These are phyloP conservation scores for Suhomyces kilbournensis DNA, from an alignment of 805 yeast species.

Conservation along the genomic window DNA sequence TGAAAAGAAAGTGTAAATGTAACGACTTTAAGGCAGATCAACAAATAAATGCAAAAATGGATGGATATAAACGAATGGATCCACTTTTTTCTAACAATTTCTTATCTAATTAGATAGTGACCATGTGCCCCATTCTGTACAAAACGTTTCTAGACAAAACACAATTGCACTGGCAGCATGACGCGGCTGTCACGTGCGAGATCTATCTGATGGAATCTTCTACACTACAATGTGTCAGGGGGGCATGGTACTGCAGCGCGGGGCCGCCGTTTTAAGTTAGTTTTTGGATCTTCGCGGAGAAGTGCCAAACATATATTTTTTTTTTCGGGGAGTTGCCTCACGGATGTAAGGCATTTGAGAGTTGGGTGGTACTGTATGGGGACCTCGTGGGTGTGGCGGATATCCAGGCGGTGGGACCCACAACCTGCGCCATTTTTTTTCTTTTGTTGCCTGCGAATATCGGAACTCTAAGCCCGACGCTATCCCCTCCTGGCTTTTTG, in stretches of 20 bases:
- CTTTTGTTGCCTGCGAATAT: not conserved
- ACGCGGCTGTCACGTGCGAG: not conserved
- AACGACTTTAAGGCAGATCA: not conserved
- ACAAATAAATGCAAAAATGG: not conserved
- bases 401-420: not conserved
- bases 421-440: not conserved
- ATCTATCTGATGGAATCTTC: not conserved
- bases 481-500: not conserved
- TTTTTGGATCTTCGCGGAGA: not conserved
- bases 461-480: slow-evolving; percentile 1
- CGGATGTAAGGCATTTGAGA: not conserved
- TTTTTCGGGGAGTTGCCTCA: not conserved
- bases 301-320: not conserved
- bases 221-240: not conserved
- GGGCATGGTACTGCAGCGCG: not conserved
- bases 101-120: not conserved
- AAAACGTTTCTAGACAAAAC: not conserved
- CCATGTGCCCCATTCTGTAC: not conserved
- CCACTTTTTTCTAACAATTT: not conserved
- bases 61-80: not conserved
- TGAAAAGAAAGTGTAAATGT: not conserved
- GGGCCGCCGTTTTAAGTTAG: not conserved
- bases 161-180: not conserved
- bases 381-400: not conserved
- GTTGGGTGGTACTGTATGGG: not conserved